A percentile compares a stretch with the other conserved stretches of the same genome.
Evolutionary conservation across 305 asterid species (phyloP).

Genomic region (Fraxinus angustifolia): DNA sequence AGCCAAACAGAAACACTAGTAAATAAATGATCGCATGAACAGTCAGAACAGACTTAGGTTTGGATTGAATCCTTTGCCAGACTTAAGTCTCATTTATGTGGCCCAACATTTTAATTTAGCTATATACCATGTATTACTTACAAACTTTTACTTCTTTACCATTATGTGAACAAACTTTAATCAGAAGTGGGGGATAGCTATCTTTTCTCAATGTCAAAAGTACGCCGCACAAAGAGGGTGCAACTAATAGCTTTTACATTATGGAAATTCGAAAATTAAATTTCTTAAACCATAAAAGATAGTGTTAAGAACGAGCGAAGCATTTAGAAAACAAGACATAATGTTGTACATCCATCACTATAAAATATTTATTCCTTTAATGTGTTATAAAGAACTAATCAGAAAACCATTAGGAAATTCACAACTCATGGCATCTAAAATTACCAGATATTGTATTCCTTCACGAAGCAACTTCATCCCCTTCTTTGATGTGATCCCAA

Average conservation of each 20-base stretch:
- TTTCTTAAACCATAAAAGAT: not conserved
- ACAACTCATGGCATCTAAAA: constrained; percentile 15
- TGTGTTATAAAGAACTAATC: constrained; percentile 1
- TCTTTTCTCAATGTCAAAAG: not conserved
- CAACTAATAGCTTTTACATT: not conserved
- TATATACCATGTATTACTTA: not conserved
- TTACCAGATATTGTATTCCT: constrained; percentile 91
- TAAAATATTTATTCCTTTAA: not conserved
- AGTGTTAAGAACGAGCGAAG: not conserved
- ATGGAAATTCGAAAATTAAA: not conserved
- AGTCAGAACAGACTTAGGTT: not conserved
- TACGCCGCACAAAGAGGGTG: not conserved
- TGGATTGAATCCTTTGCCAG: not conserved
- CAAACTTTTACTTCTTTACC: not conserved
- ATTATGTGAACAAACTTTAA: not conserved
- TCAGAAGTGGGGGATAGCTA: not conserved
- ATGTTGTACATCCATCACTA: constrained; percentile 3
- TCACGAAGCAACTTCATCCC: constrained; percentile 88
- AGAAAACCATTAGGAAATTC: constrained; percentile 8
- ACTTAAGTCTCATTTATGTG: constrained; percentile 1
- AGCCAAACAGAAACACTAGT: not conserved
- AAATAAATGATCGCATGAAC: not conserved
- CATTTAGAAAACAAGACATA: not conserved
- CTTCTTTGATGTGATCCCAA: constrained; percentile 66
- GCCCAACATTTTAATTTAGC: not conserved